Base-by-base conservation (phyloP, 148 eudicot species). In the Silene latifolia region DNA sequence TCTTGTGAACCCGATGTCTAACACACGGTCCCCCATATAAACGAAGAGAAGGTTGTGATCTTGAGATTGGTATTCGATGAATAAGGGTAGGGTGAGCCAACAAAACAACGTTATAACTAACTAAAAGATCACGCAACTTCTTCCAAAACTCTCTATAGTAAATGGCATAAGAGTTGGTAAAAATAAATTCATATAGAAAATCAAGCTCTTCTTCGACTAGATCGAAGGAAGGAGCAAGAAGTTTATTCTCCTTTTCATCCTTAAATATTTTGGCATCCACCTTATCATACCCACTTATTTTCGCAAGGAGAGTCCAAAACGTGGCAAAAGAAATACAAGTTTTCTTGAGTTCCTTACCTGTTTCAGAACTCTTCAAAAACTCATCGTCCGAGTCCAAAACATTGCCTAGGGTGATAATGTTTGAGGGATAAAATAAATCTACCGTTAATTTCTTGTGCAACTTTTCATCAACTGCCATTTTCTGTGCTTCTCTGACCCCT, bases 1-100 rank as follows among this genome's bases (percentile, higher is more conserved):
- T 12, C 74, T 72, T 0, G 74, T 72, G 24, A 25, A 72, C 4
- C 74, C 74, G 3, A 24, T 72, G 74, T 72, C 74, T 32, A 72
- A 32, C 8, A 72, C 74, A 9, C 24, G 62, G 13, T 46, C 25
- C 25, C 25, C 4, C 8, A 72, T 10, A 7, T 32, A 5, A 56
- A 72, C 63, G 32, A 56, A 72, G 8, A 69, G 39, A 32, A 53
- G 0, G 60, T 51, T 69, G 59, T 69, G 72, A 48, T 69, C 60
- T 24, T 48, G 63, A 17, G 74, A 18, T 0, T 44, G 64, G 64
- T 72, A 72, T 27, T 56, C 63, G 7, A 72, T n/a, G 8, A 72
- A 54, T 23, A 72, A n/a, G 9, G 74, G 74, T 17, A 72, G 15
- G 9, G 74, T 19, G 3, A 72, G 74, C 74, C 21, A 54, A 0